Evolutionary conservation across 1,284 basidiomycete species (phyloP), one percentile per base, ranked within the genome.

Genomic region (Porogramme epimiltina): DNA sequence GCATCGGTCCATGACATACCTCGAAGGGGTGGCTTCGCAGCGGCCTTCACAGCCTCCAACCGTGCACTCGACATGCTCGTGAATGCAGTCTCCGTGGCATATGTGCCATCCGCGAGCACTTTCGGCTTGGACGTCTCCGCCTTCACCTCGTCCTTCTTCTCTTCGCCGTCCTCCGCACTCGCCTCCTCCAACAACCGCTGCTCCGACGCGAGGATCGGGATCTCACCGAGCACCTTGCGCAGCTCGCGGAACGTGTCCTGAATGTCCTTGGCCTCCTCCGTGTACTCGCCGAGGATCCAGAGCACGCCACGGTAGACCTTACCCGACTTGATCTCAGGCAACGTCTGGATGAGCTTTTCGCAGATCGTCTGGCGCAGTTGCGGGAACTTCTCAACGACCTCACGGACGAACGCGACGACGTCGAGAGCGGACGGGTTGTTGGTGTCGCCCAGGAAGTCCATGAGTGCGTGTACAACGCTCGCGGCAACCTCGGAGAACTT

Each of bases 301-400:
- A 99, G 81, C 11, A 98, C 85, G 4, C 97, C 96, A 13, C 96
- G 87, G 80, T 93, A 98, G 28, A 98, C 96, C 71, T 98, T 99
- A 56, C 95, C 96, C 16, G 92, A 95, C 73, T 96, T 95, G 77
- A 99, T 95, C 49, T 94, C 91, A 42, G 80, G 68, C 47, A 99
- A 88, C 0, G 94, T 93, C 42, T 85, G 76, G 43, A 91, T 84
- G 42, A 99, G 85, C 67, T 93, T 94, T 65, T 91, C 85, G 51
- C 92, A 90, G 64, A 99, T 95, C 9, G 88, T 81, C 2, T 80
- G 70, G 9, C 97, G 91, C 20, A 99, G 82, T 53, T 85, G 74
- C 2, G 95, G 95, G 85, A 98, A 99, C 70, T 98, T 98, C 70
- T 99, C 95, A 47, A 98, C 96, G 20, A 99, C 95, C 73, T 99